These are phyloP conservation scores for Fusarium sarcochroum DNA, from an alignment of 2,329 filamentous ascomycete genomes.

Conservation along the genomic window DNA sequence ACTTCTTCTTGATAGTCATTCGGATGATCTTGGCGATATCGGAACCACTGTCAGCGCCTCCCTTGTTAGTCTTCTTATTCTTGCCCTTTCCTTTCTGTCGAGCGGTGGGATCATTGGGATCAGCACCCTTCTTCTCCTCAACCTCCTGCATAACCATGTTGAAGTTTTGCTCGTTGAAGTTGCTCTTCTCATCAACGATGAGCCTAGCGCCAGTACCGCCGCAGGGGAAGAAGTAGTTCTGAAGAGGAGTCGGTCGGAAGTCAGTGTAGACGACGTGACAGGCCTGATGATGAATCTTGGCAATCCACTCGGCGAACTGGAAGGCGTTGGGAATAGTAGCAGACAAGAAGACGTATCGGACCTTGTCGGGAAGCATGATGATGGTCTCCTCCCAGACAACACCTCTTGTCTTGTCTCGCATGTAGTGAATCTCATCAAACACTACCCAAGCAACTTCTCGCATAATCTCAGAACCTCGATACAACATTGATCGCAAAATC, in stretches of 20 bases:
- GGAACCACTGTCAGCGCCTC: slow-evolving; percentile 78
- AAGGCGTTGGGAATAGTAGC: slow-evolving; percentile 99
- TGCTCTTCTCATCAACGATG: slow-evolving; percentile 95
- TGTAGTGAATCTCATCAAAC: slow-evolving; percentile 98
- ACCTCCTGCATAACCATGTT: slow-evolving; percentile 94
- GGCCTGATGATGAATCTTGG: slow-evolving; percentile 96
- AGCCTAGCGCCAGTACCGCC: slow-evolving; percentile 94
- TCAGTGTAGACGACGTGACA: slow-evolving; percentile 99
- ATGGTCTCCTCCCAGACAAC: slow-evolving; percentile 99
- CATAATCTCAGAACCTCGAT: slow-evolving; percentile 99
- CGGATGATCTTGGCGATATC: slow-evolving; percentile 98
- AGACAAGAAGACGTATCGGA: slow-evolving; percentile 97
- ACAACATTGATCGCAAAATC: slow-evolving; percentile 98
- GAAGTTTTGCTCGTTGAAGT: slow-evolving; percentile 97
- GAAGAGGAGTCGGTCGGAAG: slow-evolving; percentile 94
- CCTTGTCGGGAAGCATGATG: slow-evolving; percentile 97
- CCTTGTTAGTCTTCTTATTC: slow-evolving; percentile 92
- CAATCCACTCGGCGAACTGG: slow-evolving; percentile 99
- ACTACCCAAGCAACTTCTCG: slow-evolving; percentile 98
- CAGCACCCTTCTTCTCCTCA: slow-evolving; percentile 87
- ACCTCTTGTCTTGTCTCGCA: slow-evolving; percentile 93
- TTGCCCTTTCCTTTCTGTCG: slow-evolving; percentile 90
- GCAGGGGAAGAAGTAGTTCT: slow-evolving; percentile 97
- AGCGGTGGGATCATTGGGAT: slow-evolving; percentile 82
- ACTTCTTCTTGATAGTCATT: slow-evolving; percentile 98